Conservation (phyloP, 805 yeast species). For the Barnettozyma vustinii region DNA sequence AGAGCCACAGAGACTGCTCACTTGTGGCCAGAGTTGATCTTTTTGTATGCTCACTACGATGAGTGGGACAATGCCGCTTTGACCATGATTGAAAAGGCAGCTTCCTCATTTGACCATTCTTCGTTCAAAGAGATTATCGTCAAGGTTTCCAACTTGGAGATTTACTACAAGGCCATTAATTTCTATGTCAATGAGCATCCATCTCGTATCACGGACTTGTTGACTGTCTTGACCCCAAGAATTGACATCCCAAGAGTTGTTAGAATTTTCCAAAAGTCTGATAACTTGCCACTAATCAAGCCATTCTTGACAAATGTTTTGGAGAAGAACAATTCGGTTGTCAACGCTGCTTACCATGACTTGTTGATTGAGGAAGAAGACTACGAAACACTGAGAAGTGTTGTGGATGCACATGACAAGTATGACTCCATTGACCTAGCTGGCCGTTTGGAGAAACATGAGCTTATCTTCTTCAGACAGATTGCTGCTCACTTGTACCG, state of each 20-base stretch:
- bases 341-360: constrained; percentile 93
- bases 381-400: constrained; percentile 79
- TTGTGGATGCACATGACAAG: constrained; percentile 85
- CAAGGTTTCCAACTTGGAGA: constrained; percentile 93
- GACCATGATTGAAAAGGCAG: constrained; percentile 92
- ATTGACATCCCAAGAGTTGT: constrained; percentile 93
- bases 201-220: constrained; percentile 77
- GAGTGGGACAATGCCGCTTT: constrained; percentile 99
- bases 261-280: constrained; percentile 89
- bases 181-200: constrained; percentile 93
- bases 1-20: constrained; percentile 92
- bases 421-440: constrained; percentile 92
- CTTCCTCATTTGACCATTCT: constrained; percentile 87
- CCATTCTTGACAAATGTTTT: constrained; percentile 91
- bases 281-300: constrained; percentile 92
- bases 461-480: constrained; percentile 87
- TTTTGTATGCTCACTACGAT: constrained; percentile 95
- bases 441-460: constrained; percentile 86
- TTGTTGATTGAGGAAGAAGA: constrained; percentile 95
- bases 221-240: constrained; percentile 80
- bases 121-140: constrained; percentile 93
- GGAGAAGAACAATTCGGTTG: constrained; percentile 84
- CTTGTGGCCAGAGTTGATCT: constrained; percentile 92
- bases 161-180: constrained; percentile 94
- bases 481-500: constrained; percentile 92